Base-by-base conservation (phyloP, 2,329 filamentous ascomycete species). In the Hypoxylon sp. region DNA sequence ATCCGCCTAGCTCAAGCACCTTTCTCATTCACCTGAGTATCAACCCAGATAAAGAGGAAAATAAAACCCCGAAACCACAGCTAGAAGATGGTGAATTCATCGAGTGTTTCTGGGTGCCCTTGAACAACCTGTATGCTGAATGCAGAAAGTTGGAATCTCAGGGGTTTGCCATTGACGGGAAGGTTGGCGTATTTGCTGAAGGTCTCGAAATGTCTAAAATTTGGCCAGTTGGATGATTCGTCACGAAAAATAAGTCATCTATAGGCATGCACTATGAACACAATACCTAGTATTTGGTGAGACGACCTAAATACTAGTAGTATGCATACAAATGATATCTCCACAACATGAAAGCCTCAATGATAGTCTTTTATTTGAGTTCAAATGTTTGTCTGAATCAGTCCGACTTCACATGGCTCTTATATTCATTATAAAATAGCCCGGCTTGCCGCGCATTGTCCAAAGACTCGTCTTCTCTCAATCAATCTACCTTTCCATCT, bases 31-130 rank as follows among this genome's bases (percentile, higher is more conserved):
- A 85, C 58, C 75, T 85, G 35, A 83, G 80, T 6, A 78, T 86
- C 62, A 82, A 86, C 67, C 75, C 83, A 44, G 78, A 78, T 4
- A 76, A 76, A 15, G 78, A 80, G 3, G 80, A 82, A 59, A 86
- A 86, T 67, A 77, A 80, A 68, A 80, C 81, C 53, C 83, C 83
- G 0, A 77, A 82, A 64, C 81, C 84, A 0, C 75, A 82, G 58
- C 77, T 86, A 4, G 84, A 86, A 67, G 83, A 84, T 10, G 83
- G 84, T 57, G 84, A 86, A 69, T 85, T 86, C 73, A 86, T 86
- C 61, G 84, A 86, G 72, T 83, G 81, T 35, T 86, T 86, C 73
- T 82, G 82, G 46, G 80, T 86, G 2, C 81, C 83, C 0, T 69
- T 86, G 24, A 81, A 77, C 46, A 77, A 83, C 51, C 75, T 86